Evolutionary conservation across 805 yeast genomes (phyloP), one percentile per base, ranked within the genome.

Genomic region (Saturnispora besseyi): DNA sequence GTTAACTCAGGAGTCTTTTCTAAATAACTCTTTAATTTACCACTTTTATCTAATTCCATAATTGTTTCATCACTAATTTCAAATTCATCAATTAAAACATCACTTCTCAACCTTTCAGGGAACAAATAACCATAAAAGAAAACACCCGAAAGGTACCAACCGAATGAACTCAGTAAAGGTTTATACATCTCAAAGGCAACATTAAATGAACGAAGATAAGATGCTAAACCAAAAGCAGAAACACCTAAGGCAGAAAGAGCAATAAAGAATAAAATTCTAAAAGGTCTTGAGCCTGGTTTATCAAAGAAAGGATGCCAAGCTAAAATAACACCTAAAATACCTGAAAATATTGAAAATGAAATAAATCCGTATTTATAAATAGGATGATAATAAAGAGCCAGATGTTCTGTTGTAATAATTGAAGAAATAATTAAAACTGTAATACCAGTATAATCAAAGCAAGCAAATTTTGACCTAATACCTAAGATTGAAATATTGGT

Each of bases 241-340:
- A 76, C 72, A 2, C 98, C 98, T 48, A 87, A 70, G 2, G 76
- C 74, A 0, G 96, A 88, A 51, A 91, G 73, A 3, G 89, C 76
- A 24, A 87, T 72, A 64, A 87, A 91, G 57, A 91, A 91, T 11
- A 78, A 72, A 51, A 93, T 87, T 56, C 98, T 73, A 50, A 87
- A 67, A 4, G 84, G 81, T 54, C 96, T 74, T 53, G 87, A 79
- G 60, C 87, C 95, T 4, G 96, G 96, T 50, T 78, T 76, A 65
- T 93, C 98, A 65, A 93, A 91, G 56, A 72, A 75, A 4, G 96
- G 91, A n/a, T 89, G 80, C 96, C 98, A 91, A 50, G 93, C 87
- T 70, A 91, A 79, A 15, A 74, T 62, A 29, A 87, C 77, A 1
- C 98, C 97, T 18, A 79, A 64, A 2, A 72, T 47, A 3, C 97